Evolutionary conservation across 768 basidiomycete species (phyloP).

Genomic region (Trametes sanguinea): DNA sequence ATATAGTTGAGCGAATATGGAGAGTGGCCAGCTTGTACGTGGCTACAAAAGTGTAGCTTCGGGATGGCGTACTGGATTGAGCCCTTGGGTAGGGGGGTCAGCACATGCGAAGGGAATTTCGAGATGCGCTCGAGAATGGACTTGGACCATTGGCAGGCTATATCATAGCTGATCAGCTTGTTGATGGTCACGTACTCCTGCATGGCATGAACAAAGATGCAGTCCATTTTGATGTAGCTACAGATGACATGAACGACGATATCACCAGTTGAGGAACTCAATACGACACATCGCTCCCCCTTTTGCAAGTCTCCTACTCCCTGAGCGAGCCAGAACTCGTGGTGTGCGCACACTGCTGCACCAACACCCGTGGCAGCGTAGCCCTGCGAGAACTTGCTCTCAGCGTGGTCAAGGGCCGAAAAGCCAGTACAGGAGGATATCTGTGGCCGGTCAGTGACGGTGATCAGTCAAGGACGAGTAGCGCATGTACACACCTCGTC

Average conservation of each 20-base stretch:
- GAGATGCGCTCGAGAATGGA: conserved; percentile 27
- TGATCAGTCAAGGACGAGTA: too few relatives aligned
- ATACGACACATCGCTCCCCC: too few relatives aligned
- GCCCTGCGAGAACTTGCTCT: too few relatives aligned
- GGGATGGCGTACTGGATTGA: conserved; percentile 28
- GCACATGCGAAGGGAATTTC: conserved; percentile 2
- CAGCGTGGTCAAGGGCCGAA: too few relatives aligned
- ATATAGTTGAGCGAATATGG: conserved; percentile 34
- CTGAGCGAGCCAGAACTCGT: too few relatives aligned
- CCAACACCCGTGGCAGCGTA: too few relatives aligned
- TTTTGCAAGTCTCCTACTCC: too few relatives aligned
- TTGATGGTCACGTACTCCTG: not conserved
- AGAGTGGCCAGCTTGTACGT: conserved; percentile 28
- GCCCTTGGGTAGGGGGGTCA: not conserved
- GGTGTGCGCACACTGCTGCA: too few relatives aligned
- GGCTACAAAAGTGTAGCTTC: conserved; percentile 36
- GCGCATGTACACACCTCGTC: too few relatives aligned
- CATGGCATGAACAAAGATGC: not conserved
- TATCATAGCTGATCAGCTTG: not conserved
- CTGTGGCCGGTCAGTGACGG: too few relatives aligned
- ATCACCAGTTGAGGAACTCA: not conserved
- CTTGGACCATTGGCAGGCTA: conserved; percentile 33
- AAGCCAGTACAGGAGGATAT: too few relatives aligned
- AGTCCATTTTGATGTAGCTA: not conserved
- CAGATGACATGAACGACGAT: not conserved